Percentiles rank a stretch among this genome's conserved stretches.
phyloP scores from a whole-genome alignment of 208 protist species.

The Tetramitus jugosus region DNA sequence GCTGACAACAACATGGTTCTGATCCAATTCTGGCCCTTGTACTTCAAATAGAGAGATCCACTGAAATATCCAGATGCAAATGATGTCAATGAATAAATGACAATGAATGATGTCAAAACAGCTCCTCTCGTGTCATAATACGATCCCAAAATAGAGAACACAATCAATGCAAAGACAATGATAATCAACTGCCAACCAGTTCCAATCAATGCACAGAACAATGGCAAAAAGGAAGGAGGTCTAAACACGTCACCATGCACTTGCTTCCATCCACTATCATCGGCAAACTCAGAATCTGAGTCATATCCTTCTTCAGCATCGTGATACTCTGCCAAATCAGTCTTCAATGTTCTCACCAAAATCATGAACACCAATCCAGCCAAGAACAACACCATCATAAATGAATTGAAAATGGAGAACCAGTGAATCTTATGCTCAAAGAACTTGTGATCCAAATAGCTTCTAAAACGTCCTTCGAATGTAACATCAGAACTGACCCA shows the following conservation, averaged over 20 bases:
- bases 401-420: slow-evolving; percentile 82
- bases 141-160: slow-evolving; percentile 27
- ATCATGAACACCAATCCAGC: slow-evolving; percentile 75
- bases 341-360: slow-evolving; percentile 64
- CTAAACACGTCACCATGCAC: slow-evolving; percentile 89
- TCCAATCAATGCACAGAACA: slow-evolving; percentile 70
- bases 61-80: slow-evolving; percentile 63
- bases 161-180: slow-evolving; percentile 36
- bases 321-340: slow-evolving; percentile 67
- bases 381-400: slow-evolving; percentile 75
- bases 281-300: slow-evolving; percentile 31
- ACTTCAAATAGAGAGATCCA: slow-evolving; percentile 51
- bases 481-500: slow-evolving; percentile 48
- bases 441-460: slow-evolving; percentile 68
- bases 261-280: slow-evolving; percentile 89
- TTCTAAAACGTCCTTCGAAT: slow-evolving; percentile 73
- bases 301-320: slow-evolving; percentile 39
- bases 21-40: slow-evolving; percentile 43
- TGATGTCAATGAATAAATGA: slow-evolving; percentile 61
- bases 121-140: slow-evolving; percentile 40
- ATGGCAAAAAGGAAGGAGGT: slow-evolving; percentile 48
- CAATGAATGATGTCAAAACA: slow-evolving; percentile 50
- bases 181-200: slow-evolving; percentile 51
- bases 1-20: slow-evolving; percentile 59
- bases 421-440: slow-evolving; percentile 79